These are phyloP conservation scores for Apiotrichum gracile DNA, from an alignment of 1,284 basidiomycete genomes.

Conservation along the genomic window DNA sequence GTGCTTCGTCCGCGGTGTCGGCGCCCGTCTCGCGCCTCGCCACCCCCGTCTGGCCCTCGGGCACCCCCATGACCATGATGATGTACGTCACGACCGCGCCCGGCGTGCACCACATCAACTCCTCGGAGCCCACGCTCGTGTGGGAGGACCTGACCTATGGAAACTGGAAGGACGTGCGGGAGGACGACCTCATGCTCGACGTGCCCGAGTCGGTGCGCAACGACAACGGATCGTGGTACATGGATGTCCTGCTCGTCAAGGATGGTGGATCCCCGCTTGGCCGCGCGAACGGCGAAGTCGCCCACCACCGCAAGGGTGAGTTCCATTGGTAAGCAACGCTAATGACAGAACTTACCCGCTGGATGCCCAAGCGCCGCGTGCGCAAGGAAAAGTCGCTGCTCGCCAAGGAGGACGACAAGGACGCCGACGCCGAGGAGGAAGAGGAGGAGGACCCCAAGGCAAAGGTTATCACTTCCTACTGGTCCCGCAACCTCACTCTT, in stretches of 20 bases:
- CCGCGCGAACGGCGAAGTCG: conserved; percentile 59
- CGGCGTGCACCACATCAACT: conserved; percentile 50
- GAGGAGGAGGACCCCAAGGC: conserved; percentile 11
- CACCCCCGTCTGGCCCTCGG: conserved; percentile 43
- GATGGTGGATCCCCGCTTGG: conserved; percentile 54
- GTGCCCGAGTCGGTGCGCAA: conserved; percentile 70
- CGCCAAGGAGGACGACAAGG: neutral
- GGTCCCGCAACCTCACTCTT: conserved; percentile 78
- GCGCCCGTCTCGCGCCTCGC: conserved; percentile 14
- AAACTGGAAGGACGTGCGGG: conserved; percentile 65
- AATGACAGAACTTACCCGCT: conserved; percentile 70
- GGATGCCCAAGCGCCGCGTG: conserved; percentile 63
- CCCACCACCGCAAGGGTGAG: conserved; percentile 73
- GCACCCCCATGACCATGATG: conserved; percentile 56
- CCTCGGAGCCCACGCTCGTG: conserved; percentile 24
- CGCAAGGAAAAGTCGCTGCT: conserved; percentile 51
- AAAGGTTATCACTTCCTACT: conserved; percentile 64
- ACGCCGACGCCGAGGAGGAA: neutral
- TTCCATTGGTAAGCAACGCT: conserved; percentile 15
- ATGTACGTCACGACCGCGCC: conserved; percentile 58
- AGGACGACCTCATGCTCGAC: conserved; percentile 60
- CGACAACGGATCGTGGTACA: conserved; percentile 68
- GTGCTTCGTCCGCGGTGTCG: conserved; percentile 5
- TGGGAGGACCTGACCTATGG: conserved; percentile 82
- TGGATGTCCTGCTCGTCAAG: conserved; percentile 72